phyloP scores from a whole-genome alignment of 805 yeast species.

The Pichia heedii region DNA sequence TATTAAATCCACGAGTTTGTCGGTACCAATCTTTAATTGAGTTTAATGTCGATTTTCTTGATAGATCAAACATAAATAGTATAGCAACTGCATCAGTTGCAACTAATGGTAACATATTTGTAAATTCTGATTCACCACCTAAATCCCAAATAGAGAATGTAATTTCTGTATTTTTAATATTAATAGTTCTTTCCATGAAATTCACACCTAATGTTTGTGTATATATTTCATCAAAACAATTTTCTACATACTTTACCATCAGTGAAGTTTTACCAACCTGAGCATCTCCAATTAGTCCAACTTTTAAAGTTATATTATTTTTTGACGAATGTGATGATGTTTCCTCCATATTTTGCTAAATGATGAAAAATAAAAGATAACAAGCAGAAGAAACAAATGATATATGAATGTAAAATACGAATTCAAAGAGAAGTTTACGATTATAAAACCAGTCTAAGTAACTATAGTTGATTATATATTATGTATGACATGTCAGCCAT shows the following conservation, averaged over 20 bases:
- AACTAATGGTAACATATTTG: slow-evolving; percentile 90
- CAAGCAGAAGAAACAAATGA: no score
- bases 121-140: slow-evolving; percentile 93
- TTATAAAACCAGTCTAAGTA: no score
- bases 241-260: slow-evolving; percentile 97
- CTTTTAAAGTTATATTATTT: slow-evolving; percentile 59
- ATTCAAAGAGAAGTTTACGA: no score
- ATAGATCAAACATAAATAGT: slow-evolving; percentile 81
- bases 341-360: neutral
- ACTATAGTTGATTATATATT: no score
- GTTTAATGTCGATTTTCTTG: slow-evolving; percentile 75
- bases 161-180: slow-evolving; percentile 76
- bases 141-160: slow-evolving; percentile 92
- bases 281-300: slow-evolving; percentile 92
- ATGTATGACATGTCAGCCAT: no score
- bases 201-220: slow-evolving; percentile 94
- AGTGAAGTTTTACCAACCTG: slow-evolving; percentile 93
- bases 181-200: slow-evolving; percentile 84
- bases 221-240: slow-evolving; percentile 82
- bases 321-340: slow-evolving; percentile 12
- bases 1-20: slow-evolving; percentile 81
- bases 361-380: no score
- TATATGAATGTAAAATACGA: no score
- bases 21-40: slow-evolving; percentile 94
- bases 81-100: slow-evolving; percentile 89